phyloP scores from a whole-genome alignment of 495 filamentous ascomycete genomes.

The Bombardia bombarda region DNA sequence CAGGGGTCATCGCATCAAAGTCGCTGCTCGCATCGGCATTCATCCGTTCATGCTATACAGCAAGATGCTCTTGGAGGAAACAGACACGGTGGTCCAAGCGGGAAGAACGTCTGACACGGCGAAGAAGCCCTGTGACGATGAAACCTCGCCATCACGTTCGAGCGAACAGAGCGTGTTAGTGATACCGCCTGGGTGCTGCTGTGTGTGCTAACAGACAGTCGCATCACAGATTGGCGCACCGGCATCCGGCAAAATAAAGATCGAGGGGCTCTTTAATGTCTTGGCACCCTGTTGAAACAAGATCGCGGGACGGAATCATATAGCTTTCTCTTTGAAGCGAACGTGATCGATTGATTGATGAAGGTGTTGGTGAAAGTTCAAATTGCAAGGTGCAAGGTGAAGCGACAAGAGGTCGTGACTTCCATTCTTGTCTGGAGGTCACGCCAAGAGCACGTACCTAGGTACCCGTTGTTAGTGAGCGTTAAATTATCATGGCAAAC shows the following conservation, averaged over 20 bases:
- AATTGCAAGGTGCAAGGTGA: too few species aligned
- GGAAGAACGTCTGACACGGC: conserved; percentile 8
- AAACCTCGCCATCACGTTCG: conserved; percentile 13
- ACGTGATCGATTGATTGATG: too few species aligned
- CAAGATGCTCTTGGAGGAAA: conserved; percentile 6
- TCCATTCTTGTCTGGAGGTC: too few species aligned
- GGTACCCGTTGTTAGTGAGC: too few species aligned
- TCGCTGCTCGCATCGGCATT: conserved; percentile 2
- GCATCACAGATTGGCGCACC: background rate
- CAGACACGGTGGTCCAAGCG: conserved; percentile 9
- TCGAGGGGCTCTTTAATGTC: background rate
- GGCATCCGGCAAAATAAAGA: conserved; percentile 3
- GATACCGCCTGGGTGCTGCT: background rate
- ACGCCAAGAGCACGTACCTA: too few species aligned
- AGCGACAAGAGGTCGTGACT: too few species aligned
- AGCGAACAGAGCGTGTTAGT: conserved; percentile 6
- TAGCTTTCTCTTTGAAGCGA: too few species aligned
- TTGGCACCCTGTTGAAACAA: conserved; percentile 6
- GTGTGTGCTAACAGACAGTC: conserved; percentile 2
- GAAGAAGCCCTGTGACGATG: conserved; percentile 10
- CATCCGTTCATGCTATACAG: conserved; percentile 18
- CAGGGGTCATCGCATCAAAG: conserved; percentile 4
- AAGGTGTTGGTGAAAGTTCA: background rate
- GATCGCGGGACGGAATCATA: too few species aligned
- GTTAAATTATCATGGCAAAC: too few species aligned